These are phyloP conservation scores for Cynanchum wilfordii DNA, from an alignment of 257 asterid species.

Conservation along the genomic window DNA sequence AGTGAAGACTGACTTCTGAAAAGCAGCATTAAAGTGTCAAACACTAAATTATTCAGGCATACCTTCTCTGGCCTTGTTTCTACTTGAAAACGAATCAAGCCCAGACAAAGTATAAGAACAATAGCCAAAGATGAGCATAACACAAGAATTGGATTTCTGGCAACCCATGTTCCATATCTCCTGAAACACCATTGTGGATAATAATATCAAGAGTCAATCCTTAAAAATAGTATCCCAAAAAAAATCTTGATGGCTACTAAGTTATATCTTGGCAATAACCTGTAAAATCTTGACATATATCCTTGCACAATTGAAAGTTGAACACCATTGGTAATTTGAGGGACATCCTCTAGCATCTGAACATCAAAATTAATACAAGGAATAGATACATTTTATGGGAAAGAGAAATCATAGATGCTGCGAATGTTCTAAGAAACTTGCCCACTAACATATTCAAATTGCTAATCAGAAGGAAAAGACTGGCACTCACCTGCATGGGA, in stretches of 20 bases:
- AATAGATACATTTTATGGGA: neutral
- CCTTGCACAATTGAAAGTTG: constrained; percentile 98
- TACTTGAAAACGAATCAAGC: constrained; percentile 83
- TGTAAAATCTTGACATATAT: constrained; percentile 88
- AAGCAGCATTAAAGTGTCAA: neutral
- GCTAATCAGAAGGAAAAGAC: neutral
- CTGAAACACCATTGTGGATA: constrained; percentile 41
- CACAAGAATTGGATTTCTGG: constrained; percentile 82
- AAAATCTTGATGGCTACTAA: constrained; percentile 14
- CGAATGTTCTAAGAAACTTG: neutral
- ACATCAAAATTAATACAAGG: constrained; percentile 10
- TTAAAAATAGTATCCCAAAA: constrained; percentile 12
- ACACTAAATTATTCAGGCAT: constrained; percentile 3
- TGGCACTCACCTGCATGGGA: constrained; percentile 78
- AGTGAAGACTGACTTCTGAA: neutral
- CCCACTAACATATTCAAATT: neutral
- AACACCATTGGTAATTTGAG: constrained; percentile 72
- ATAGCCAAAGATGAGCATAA: constrained; percentile 70
- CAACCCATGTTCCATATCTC: constrained; percentile 99
- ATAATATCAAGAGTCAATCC: constrained; percentile 25
- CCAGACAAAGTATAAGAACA: constrained; percentile 79
- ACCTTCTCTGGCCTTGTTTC: constrained; percentile 99
- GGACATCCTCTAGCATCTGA: constrained; percentile 94
- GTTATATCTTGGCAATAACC: constrained; percentile 37
- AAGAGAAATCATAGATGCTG: neutral